phyloP scores from a whole-genome alignment of 176 grass and related monocot species.

The Pontederia paniculata region DNA sequence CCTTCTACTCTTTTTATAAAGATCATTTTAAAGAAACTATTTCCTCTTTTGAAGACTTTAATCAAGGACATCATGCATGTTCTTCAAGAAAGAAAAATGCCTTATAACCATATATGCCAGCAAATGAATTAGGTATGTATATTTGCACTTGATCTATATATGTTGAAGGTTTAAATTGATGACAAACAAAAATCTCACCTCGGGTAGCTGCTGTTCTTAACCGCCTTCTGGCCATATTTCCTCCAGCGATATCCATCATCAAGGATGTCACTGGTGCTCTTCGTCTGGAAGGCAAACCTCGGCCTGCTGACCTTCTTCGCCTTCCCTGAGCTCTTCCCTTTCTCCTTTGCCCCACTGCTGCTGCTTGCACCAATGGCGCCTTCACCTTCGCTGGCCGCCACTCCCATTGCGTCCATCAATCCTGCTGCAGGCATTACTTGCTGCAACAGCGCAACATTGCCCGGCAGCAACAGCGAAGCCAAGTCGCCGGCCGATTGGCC shows the following conservation, averaged over 20 bases:
- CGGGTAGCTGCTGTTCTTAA: slow-evolving; percentile 80
- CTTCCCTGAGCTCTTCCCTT: slow-evolving; percentile 12
- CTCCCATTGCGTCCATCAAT: slow-evolving; percentile 1
- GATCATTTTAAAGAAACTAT: no score
- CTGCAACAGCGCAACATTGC: no score
- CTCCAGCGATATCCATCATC: slow-evolving; percentile 92
- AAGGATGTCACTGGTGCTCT: slow-evolving; percentile 72
- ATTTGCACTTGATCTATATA: no score
- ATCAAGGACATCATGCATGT: no score
- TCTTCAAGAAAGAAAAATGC: no score
- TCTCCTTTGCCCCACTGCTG: slow-evolving; percentile 22
- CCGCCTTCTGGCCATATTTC: slow-evolving; percentile 93
- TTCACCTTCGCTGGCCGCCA: neutral
- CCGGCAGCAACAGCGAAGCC: no score
- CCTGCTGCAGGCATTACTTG: no score
- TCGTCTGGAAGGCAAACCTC: slow-evolving; percentile 88
- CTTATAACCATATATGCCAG: no score
- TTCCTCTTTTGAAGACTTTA: no score
- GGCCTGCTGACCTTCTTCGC: slow-evolving; percentile 53
- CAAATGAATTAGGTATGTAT: no score
- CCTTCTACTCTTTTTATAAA: no score
- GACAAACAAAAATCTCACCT: slow-evolving; percentile 25
- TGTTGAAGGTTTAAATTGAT: neutral
- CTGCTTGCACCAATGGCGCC: slow-evolving; percentile 12
- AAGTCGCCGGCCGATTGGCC: neutral